phyloP scores from a whole-genome alignment of 2,329 filamentous ascomycete species.

The Aspergillus chevalieri region DNA sequence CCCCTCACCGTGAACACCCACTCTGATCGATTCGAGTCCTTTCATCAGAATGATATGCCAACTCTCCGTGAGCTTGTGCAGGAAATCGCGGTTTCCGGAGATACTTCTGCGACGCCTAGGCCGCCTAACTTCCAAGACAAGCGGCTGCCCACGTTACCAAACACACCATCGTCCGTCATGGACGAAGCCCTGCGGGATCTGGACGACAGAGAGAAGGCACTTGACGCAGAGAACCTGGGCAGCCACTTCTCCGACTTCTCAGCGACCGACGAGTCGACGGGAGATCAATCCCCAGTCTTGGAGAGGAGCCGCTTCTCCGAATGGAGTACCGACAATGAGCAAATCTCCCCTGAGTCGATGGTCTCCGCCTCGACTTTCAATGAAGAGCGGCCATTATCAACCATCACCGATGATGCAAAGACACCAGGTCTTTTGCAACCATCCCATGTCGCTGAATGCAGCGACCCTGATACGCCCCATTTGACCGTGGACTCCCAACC shows the following conservation, averaged over 20 bases:
- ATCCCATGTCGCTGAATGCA: neutral
- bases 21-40: neutral
- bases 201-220: constrained; percentile 24
- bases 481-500: constrained; percentile 26
- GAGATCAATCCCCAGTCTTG: constrained; percentile 19
- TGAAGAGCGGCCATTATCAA: constrained; percentile 13
- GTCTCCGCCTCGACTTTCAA: constrained; percentile 30
- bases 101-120: constrained; percentile 18
- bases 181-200: constrained; percentile 34
- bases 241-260: constrained; percentile 41
- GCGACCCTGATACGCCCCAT: constrained; percentile 34
- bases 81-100: constrained; percentile 10
- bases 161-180: constrained; percentile 42
- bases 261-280: constrained; percentile 25
- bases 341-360: constrained; percentile 31
- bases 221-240: constrained; percentile 28
- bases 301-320: constrained; percentile 36
- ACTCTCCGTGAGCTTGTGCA: constrained; percentile 9
- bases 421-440: neutral
- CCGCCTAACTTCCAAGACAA: constrained; percentile 29
- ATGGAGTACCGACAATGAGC: constrained; percentile 35
- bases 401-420: constrained; percentile 7
- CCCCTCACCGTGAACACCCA: constrained; percentile 25
- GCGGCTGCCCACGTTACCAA: constrained; percentile 41
- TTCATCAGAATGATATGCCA: neutral